These are phyloP conservation scores for Bacterosira constricta DNA, from an alignment of 108 stramenopile genomes.

Conservation along the genomic window DNA sequence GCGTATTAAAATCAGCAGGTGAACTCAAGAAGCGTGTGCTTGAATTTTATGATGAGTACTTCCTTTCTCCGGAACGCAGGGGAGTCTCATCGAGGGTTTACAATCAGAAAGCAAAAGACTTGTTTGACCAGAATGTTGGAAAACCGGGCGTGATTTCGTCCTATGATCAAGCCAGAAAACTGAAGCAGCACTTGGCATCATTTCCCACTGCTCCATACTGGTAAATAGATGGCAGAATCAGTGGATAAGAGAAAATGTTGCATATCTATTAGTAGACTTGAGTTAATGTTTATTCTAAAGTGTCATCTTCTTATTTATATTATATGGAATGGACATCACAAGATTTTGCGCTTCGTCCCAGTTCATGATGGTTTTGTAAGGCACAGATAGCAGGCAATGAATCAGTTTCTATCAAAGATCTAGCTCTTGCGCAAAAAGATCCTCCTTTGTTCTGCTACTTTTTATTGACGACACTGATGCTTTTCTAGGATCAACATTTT, in stretches of 20 bases:
- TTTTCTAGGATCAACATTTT: too few species aligned
- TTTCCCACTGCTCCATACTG: constrained; percentile 82
- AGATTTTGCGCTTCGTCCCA: too few species aligned
- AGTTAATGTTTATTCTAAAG: background rate
- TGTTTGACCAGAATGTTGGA: constrained; percentile 65
- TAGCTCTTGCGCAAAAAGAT: too few species aligned
- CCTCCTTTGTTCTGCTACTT: too few species aligned
- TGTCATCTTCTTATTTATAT: background rate
- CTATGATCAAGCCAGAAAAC: constrained; percentile 70
- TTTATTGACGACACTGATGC: too few species aligned
- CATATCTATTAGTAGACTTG: background rate
- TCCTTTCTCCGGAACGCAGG: constrained; percentile 61
- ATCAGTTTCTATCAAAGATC: too few species aligned
- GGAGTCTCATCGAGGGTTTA: constrained; percentile 74
- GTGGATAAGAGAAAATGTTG: background rate
- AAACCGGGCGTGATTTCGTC: constrained; percentile 70
- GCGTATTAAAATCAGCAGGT: constrained; percentile 39
- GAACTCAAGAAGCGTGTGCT: constrained; percentile 70
- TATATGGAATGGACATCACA: too few species aligned
- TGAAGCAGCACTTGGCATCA: constrained; percentile 78
- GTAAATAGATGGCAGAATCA: constrained; percentile 10
- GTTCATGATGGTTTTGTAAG: too few species aligned
- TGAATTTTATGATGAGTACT: constrained; percentile 72
- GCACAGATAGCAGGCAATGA: too few species aligned
- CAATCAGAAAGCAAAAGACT: constrained; percentile 60